Percentiles rank a stretch among this genome's conserved stretches.
These are phyloP conservation scores for Athelia sp. DNA, from an alignment of 1,284 basidiomycete genomes.

Conservation along the genomic window DNA sequence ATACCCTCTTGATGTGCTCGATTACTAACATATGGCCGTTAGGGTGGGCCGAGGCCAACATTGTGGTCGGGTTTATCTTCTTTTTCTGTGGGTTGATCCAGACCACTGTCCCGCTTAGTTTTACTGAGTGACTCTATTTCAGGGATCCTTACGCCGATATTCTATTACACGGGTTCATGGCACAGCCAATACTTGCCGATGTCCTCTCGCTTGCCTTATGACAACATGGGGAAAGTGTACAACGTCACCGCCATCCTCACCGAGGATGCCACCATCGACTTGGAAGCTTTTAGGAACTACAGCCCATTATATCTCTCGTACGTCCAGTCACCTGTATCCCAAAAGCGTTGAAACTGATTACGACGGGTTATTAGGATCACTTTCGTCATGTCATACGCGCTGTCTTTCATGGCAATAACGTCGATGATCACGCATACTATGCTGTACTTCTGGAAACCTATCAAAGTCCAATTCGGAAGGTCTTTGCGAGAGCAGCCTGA, in stretches of 20 bases:
- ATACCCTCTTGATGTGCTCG: not conserved
- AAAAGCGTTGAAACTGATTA: not conserved
- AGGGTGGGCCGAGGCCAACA: conserved; percentile 52
- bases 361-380: conserved; percentile 28
- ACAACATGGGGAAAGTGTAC: conserved; percentile 51
- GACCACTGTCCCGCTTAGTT: conserved; percentile 20
- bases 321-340: not conserved
- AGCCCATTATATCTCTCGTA: conserved; percentile 61
- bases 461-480: conserved; percentile 46
- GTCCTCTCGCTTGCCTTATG: conserved; percentile 52
- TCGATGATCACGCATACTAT: conserved; percentile 46
- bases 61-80: conserved; percentile 50
- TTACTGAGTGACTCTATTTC: conserved; percentile 22
- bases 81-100: conserved; percentile 46
- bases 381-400: conserved; percentile 36
- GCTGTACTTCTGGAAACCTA: conserved; percentile 58
- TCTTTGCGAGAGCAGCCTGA: conserved; percentile 57
- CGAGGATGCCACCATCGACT: conserved; percentile 44
- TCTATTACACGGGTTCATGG: conserved; percentile 52
- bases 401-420: conserved; percentile 34
- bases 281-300: conserved; percentile 47
- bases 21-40: not conserved
- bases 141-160: conserved; percentile 68
- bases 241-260: conserved; percentile 53
- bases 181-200: conserved; percentile 48